Evolutionary conservation across 352 stramenopile species (phyloP).

Genomic region (Phytophthora kernoviae): DNA sequence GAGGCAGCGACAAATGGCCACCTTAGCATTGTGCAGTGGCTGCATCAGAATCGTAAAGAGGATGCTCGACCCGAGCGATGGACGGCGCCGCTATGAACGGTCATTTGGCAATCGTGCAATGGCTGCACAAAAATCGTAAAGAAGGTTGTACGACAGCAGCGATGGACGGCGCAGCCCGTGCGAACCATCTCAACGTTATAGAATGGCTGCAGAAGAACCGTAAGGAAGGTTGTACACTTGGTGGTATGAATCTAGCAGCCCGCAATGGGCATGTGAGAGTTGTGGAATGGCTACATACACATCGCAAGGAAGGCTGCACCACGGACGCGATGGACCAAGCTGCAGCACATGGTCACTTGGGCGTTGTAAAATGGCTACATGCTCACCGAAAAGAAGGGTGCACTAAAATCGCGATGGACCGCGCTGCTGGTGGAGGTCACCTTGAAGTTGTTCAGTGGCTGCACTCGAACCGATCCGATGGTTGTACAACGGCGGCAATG

Average conservation of each 20-base stretch:
- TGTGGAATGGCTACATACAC: constrained; percentile 25
- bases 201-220: constrained; percentile 38
- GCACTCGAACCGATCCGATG: constrained; percentile 17
- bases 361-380: constrained; percentile 31
- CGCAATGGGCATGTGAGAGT: constrained; percentile 22
- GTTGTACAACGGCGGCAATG: constrained; percentile 26
- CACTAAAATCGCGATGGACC: constrained; percentile 26
- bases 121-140: constrained; percentile 28
- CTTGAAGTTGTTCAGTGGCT: constrained; percentile 30
- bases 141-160: constrained; percentile 33
- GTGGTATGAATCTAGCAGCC: constrained; percentile 30
- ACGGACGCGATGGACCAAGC: constrained; percentile 29
- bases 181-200: constrained; percentile 23
- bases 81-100: constrained; percentile 30
- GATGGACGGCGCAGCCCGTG: constrained; percentile 21
- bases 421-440: constrained; percentile 18
- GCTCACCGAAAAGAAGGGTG: constrained; percentile 25
- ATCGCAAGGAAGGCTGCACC: constrained; percentile 24
- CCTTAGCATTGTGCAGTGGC: constrained; percentile 24
- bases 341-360: constrained; percentile 24
- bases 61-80: constrained; percentile 32
- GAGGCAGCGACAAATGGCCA: constrained; percentile 30
- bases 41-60: constrained; percentile 36
- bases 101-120: constrained; percentile 33
- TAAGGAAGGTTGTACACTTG: constrained; percentile 22